Evolutionary conservation across 2,329 filamentous ascomycete genomes (phyloP).

Genomic region (Basipetospora chlamydospora): DNA sequence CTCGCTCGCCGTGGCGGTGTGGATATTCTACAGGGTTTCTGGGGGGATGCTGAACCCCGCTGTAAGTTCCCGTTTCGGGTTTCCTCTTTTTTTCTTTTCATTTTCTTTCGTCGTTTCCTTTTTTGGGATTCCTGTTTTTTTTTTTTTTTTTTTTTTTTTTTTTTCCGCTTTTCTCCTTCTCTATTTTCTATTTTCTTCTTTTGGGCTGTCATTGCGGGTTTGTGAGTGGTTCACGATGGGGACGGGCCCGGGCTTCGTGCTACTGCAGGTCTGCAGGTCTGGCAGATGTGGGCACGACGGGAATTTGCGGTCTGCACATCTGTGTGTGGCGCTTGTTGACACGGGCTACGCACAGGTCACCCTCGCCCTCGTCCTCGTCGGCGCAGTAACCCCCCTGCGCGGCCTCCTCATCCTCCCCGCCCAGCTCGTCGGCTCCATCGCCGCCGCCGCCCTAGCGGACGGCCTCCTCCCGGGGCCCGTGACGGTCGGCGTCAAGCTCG

Average conservation of each 20-base stretch:
- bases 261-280: too few species aligned
- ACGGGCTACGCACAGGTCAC: too few species aligned
- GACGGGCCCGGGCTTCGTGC: too few species aligned
- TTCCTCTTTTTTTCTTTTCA: background rate
- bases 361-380: conserved; percentile 42
- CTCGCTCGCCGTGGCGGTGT: conserved; percentile 37
- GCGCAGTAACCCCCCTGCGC: conserved; percentile 38
- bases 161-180: background rate
- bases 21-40: conserved; percentile 40
- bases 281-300: too few species aligned
- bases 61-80: conserved; percentile 17
- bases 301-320: too few species aligned
- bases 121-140: conserved; percentile 1
- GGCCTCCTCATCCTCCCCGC: conserved; percentile 36
- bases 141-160: conserved; percentile 3
- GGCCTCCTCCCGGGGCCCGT: conserved; percentile 43
- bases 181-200: too few species aligned
- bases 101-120: background rate
- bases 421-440: conserved; percentile 44
- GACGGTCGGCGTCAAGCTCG: conserved; percentile 40
- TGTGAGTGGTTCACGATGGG: too few species aligned
- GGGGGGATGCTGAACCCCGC: conserved; percentile 37
- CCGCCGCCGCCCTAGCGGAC: conserved; percentile 40
- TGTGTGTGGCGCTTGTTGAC: too few species aligned
- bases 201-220: too few species aligned